These are phyloP conservation scores for Oryza longistaminata DNA, from an alignment of 176 grass and related monocot species.

Conservation along the genomic window DNA sequence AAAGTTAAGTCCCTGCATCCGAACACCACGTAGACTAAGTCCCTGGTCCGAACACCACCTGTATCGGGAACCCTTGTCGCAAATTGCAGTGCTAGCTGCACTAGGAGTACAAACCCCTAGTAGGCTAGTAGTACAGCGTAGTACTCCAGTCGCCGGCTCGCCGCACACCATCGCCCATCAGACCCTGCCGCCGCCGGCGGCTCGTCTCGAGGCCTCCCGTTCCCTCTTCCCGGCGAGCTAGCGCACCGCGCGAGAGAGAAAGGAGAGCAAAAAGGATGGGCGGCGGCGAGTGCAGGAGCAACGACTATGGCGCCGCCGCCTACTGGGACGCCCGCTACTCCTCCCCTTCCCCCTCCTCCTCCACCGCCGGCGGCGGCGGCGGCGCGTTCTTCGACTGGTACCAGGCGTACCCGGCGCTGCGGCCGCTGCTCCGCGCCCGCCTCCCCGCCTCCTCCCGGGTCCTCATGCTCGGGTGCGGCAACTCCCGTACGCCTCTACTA, in stretches of 20 bases:
- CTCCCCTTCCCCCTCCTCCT: constrained; percentile 23
- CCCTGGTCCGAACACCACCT: too few relatives aligned
- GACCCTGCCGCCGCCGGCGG: too few relatives aligned
- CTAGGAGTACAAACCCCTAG: too few relatives aligned
- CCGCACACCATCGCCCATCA: too few relatives aligned
- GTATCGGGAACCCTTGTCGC: too few relatives aligned
- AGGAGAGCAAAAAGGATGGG: constrained; percentile 31
- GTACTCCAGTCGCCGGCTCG: too few relatives aligned
- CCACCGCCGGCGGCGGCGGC: constrained; percentile 42
- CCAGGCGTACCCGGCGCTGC: constrained; percentile 74
- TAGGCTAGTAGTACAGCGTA: too few relatives aligned
- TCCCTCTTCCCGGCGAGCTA: neutral
- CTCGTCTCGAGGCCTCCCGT: neutral
- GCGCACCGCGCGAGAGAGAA: neutral
- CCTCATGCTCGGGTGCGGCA: constrained; percentile 93
- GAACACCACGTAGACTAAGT: too few relatives aligned
- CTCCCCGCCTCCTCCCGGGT: constrained; percentile 54
- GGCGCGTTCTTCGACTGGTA: constrained; percentile 84
- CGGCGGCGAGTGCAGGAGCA: constrained; percentile 42
- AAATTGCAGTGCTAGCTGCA: too few relatives aligned
- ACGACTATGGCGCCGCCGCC: constrained; percentile 63
- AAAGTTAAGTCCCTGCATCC: too few relatives aligned
- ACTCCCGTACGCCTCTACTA: constrained; percentile 53
- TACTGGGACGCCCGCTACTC: constrained; percentile 86
- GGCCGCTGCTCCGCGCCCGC: constrained; percentile 64